These are phyloP conservation scores for Immersiporthe knoxdaviesiana DNA, from an alignment of 2,329 filamentous ascomycete genomes.

Conservation along the genomic window DNA sequence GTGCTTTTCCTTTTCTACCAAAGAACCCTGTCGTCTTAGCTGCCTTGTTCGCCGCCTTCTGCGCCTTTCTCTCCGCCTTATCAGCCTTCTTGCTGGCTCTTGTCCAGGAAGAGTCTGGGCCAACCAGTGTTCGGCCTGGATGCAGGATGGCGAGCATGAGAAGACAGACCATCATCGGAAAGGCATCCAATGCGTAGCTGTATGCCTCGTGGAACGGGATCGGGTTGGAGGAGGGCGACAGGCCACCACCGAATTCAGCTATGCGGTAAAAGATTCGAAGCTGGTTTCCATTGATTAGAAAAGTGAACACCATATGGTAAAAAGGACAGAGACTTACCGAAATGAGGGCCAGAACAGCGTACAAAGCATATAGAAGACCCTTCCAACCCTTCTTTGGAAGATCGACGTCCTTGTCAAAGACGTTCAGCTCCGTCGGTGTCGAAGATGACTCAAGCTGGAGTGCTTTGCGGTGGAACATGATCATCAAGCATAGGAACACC, in stretches of 20 bases:
- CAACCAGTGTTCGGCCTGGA: slow-evolving; percentile 51
- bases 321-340: slow-evolving; percentile 36
- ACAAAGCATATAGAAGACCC: slow-evolving; percentile 41
- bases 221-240: slow-evolving; percentile 44
- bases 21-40: background rate
- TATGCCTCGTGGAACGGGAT: slow-evolving; percentile 56
- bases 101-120: slow-evolving; percentile 51
- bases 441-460: slow-evolving; percentile 21
- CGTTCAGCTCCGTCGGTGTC: slow-evolving; percentile 26
- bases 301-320: slow-evolving; percentile 15
- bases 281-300: slow-evolving; percentile 35
- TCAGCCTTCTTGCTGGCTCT: slow-evolving; percentile 46
- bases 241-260: slow-evolving; percentile 55
- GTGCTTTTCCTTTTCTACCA: background rate
- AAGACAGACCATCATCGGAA: slow-evolving; percentile 57
- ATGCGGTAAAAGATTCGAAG: slow-evolving; percentile 64
- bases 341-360: slow-evolving; percentile 41
- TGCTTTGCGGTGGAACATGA: slow-evolving; percentile 41
- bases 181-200: slow-evolving; percentile 54
- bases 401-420: slow-evolving; percentile 20
- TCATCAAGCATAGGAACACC: slow-evolving; percentile 42
- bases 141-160: slow-evolving; percentile 48
- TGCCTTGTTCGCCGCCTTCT: background rate
- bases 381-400: slow-evolving; percentile 37
- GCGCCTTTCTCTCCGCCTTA: slow-evolving; percentile 38